Percentiles rank a stretch among this genome's conserved stretches.
These are phyloP conservation scores for Rhododendron molle DNA, from an alignment of 148 eudicot species.

Conservation along the genomic window DNA sequence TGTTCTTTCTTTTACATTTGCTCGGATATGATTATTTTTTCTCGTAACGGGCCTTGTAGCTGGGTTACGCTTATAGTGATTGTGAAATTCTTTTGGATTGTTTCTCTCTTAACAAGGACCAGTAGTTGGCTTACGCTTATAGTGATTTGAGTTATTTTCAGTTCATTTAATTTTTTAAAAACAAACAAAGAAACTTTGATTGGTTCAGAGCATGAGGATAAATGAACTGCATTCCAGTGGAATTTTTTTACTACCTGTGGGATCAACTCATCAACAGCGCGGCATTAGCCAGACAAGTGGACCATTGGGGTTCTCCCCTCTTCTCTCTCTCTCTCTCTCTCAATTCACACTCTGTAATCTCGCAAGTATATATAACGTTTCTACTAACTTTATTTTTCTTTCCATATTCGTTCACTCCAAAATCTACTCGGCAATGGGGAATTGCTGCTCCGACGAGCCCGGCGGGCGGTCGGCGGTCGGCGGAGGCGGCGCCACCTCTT, in stretches of 20 bases:
- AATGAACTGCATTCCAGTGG: not conserved
- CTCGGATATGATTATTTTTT: too few relatives aligned
- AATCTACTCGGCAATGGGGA: slow-evolving; percentile 51
- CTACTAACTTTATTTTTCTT: not conserved
- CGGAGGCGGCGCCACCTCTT: slow-evolving; percentile 31
- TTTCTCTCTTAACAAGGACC: too few relatives aligned
- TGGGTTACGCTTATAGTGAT: too few relatives aligned
- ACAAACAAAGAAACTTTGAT: too few relatives aligned
- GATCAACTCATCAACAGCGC: too few relatives aligned
- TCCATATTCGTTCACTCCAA: not conserved
- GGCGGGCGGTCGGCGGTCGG: slow-evolving; percentile 74
- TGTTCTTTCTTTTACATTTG: too few relatives aligned
- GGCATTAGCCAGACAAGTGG: not conserved
- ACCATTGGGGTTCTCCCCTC: not conserved
- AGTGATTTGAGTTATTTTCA: too few relatives aligned
- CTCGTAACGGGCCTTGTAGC: too few relatives aligned
- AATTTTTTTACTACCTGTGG: not conserved
- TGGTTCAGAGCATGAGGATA: not conserved
- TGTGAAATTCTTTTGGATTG: too few relatives aligned
- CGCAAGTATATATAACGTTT: not conserved
- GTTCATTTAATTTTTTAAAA: too few relatives aligned
- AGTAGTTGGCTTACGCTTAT: too few relatives aligned
- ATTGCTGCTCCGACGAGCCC: slow-evolving; percentile 80
- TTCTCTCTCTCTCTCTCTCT: not conserved
- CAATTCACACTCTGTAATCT: not conserved